These are phyloP conservation scores for Larix sibirica DNA, from an alignment of 83 land plant species.

Conservation along the genomic window DNA sequence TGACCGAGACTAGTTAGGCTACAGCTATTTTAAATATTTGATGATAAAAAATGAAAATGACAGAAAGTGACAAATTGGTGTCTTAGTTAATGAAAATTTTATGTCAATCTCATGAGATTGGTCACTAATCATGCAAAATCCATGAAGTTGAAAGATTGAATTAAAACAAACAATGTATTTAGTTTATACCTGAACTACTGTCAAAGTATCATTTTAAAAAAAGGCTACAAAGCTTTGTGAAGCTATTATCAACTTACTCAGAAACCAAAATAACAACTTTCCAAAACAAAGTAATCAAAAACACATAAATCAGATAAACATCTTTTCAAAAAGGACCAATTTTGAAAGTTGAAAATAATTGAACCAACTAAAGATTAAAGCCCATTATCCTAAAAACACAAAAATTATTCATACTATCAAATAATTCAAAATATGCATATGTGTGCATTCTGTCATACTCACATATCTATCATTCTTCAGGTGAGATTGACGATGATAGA, in stretches of 20 bases:
- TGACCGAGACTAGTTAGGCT: too few relatives aligned
- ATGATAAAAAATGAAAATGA: too few relatives aligned
- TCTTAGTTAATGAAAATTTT: too few relatives aligned
- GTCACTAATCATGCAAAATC: too few relatives aligned
- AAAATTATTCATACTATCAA: background rate
- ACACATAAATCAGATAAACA: background rate
- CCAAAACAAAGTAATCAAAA: background rate
- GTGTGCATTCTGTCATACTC: background rate
- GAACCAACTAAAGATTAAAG: background rate
- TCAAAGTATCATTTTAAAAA: background rate
- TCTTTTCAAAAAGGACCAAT: too few relatives aligned
- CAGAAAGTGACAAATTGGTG: too few relatives aligned
- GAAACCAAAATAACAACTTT: background rate
- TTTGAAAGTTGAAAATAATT: background rate
- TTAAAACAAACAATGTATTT: too few relatives aligned
- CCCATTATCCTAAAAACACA: background rate
- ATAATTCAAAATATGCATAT: background rate
- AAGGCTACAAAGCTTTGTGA: background rate
- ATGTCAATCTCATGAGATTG: too few relatives aligned
- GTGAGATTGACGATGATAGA: conserved; percentile 76
- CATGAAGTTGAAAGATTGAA: too few relatives aligned
- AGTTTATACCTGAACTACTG: background rate
- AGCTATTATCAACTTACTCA: background rate
- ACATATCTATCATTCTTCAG: conserved; percentile 80
- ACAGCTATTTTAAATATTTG: too few relatives aligned